Base-by-base conservation (phyloP, 2,329 filamentous ascomycete species). In the Fusarium metavorans region DNA sequence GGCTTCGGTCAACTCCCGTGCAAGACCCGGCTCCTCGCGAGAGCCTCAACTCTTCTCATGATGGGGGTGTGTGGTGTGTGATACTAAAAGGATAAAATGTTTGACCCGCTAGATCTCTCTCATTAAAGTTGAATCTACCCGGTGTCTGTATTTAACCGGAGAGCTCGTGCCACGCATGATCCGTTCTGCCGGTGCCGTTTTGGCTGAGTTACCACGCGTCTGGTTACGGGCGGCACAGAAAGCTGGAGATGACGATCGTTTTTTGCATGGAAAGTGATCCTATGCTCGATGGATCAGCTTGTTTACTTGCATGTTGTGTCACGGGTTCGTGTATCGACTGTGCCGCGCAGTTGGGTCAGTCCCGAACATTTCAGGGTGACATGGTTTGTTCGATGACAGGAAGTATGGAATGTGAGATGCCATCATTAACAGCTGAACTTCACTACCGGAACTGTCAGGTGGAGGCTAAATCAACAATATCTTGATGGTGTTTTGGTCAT, bases 1-100 rank as follows among this genome's bases (percentile, higher is more conserved):
- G 30, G 54, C 62, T 48, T 50, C 37, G 43, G 35, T 30, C 54
- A 54, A 43, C 20, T 63, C 43, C 60, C 60, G 43, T 62, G n/a
- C 13, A 37, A 35, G 23, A 25, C 32, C 27, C 48, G 27, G 48
- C 32, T 34, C 59, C 43, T 27, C 60, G 35, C 35, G 35, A 37
- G 43, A 63, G 43, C 27, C 41, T 62, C 30, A 43, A 37, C 43
- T 20, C 23, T 48, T 18, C 41, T 48, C 59, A 62, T 50, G 43
- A 50, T 27, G 43, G 27, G 48, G 48, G 30, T 5, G 25, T 20
- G 25, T 4, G 30, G 48, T 52, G 48, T 54, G 48, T 32, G 18
- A 54, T 13, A 7, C 32, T 30, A 16, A 25, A 30, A 39, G 54
- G 59, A n/a, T 34, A 61, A 35, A 61, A 30, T n/a, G 41, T 6